Evolutionary conservation across 1,139 yeast genomes (phyloP).

Genomic region (Arxiozyma heterogenica): DNA sequence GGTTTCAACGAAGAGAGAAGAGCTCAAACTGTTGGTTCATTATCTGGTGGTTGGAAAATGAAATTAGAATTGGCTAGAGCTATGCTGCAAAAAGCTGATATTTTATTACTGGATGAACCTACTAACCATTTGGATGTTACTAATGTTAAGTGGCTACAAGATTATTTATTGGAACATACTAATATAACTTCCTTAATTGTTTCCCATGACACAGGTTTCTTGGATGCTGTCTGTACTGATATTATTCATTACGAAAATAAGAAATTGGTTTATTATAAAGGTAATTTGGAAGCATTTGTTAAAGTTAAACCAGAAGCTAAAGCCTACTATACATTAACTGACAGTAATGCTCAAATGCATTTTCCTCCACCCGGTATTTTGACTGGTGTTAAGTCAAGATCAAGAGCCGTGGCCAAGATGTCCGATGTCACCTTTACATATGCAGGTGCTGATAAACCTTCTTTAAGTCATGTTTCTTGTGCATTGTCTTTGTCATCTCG

Average conservation of each 20-base stretch:
- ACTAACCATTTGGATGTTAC: conserved; percentile 95
- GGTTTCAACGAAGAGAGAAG: conserved; percentile 90
- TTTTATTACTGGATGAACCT: conserved; percentile 91
- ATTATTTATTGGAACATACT: conserved; percentile 69
- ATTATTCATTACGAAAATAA: conserved; percentile 94
- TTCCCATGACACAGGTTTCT: conserved; percentile 94
- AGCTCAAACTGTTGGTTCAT: conserved; percentile 81
- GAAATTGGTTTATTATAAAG: conserved; percentile 90
- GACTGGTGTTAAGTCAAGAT: conserved; percentile 90
- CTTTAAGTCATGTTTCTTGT: conserved; percentile 70
- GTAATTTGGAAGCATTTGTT: conserved; percentile 89
- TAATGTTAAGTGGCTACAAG: conserved; percentile 90
- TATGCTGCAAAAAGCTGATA: conserved; percentile 95
- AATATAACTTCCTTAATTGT: conserved; percentile 91
- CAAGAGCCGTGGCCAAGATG: conserved; percentile 93
- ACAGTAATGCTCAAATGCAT: conserved; percentile 88
- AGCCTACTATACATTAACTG: conserved; percentile 91
- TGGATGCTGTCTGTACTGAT: conserved; percentile 93
- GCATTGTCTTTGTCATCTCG: conserved; percentile 86
- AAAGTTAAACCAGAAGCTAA: conserved; percentile 91
- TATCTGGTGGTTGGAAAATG: conserved; percentile 99
- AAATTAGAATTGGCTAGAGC: conserved; percentile 96
- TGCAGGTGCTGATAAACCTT: conserved; percentile 84
- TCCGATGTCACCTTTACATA: conserved; percentile 76
- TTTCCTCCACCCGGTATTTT: conserved; percentile 98